Conservation (phyloP, 1,284 basidiomycete genomes). For the Xerocomus alliaceus region DNA sequence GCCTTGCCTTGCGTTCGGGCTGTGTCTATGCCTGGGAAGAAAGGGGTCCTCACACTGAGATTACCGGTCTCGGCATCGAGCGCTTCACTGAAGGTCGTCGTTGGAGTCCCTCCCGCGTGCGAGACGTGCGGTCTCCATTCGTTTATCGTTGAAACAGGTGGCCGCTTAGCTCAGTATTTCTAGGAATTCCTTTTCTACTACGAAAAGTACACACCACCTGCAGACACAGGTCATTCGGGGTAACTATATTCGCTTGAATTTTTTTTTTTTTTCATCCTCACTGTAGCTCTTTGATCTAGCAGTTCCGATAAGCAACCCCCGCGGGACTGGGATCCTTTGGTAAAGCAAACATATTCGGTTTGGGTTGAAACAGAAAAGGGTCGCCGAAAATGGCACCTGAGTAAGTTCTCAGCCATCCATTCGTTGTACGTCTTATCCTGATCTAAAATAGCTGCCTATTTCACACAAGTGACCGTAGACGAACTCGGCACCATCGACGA, state of each 20-base stretch:
- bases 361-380: slow-evolving; percentile 68
- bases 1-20: slow-evolving; percentile 65
- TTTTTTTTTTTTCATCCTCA: slow-evolving; percentile 16
- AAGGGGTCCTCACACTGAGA: slow-evolving; percentile 74
- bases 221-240: slow-evolving; percentile 51
- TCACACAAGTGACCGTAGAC: slow-evolving; percentile 74
- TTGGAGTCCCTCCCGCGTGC: slow-evolving; percentile 79
- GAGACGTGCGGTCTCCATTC: slow-evolving; percentile 62
- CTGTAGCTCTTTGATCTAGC: slow-evolving; percentile 31
- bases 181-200: slow-evolving; percentile 85
- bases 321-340: slow-evolving; percentile 71
- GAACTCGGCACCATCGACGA: slow-evolving; percentile 70
- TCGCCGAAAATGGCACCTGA: slow-evolving; percentile 79
- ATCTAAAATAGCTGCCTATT: slow-evolving; percentile 68
- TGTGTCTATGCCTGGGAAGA: slow-evolving; percentile 88
- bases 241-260: slow-evolving; percentile 32
- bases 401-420: slow-evolving; percentile 48
- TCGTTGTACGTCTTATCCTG: slow-evolving; percentile 14
- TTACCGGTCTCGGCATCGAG: slow-evolving; percentile 80
- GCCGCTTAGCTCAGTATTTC: slow-evolving; percentile 11
- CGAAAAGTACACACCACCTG: slow-evolving; percentile 64
- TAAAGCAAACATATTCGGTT: slow-evolving; percentile 82
- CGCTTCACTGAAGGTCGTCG: slow-evolving; percentile 78
- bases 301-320: slow-evolving; percentile 53
- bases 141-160: background rate